Conservation (phyloP, 352 stramenopile species). For the Phytophthora ramorum region DNA sequence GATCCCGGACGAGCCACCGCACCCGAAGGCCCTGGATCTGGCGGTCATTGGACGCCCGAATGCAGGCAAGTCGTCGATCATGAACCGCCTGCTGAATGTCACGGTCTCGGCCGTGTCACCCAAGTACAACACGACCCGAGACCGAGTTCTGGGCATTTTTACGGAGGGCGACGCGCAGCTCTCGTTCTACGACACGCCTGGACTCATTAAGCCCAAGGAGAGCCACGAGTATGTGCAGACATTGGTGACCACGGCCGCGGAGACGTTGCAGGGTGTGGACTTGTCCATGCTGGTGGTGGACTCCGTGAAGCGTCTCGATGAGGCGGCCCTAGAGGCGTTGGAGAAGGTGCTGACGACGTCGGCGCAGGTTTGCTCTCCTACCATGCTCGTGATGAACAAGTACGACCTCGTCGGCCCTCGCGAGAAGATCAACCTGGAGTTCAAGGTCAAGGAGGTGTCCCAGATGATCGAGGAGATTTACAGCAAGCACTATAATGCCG, state of each 20-base stretch:
- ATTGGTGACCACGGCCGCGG: constrained; percentile 75
- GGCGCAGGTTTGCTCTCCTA: constrained; percentile 73
- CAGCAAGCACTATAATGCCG: constrained; percentile 63
- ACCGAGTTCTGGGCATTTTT: constrained; percentile 80
- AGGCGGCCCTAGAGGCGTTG: constrained; percentile 76
- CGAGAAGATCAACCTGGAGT: constrained; percentile 62
- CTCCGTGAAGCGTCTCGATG: constrained; percentile 84
- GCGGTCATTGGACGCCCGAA: constrained; percentile 89
- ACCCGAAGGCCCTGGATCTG: constrained; percentile 73
- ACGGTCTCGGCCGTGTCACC: constrained; percentile 87
- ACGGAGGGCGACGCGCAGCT: constrained; percentile 81
- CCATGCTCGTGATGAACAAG: constrained; percentile 92
- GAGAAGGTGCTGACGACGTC: constrained; percentile 84
- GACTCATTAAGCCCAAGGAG: constrained; percentile 90
- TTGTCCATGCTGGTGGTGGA: constrained; percentile 88
- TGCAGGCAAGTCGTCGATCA: constrained; percentile 88
- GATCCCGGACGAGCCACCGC: constrained; percentile 73
- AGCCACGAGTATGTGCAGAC: constrained; percentile 83
- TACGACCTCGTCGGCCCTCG: constrained; percentile 65
- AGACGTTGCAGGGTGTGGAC: constrained; percentile 86
- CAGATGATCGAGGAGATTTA: constrained; percentile 88
- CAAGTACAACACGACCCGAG: constrained; percentile 90
- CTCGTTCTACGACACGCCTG: constrained; percentile 88
- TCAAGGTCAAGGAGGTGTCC: constrained; percentile 78
- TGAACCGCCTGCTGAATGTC: constrained; percentile 80